A percentile compares a stretch with the other conserved stretches of the same genome.
Conservation (phyloP, 768 basidiomycete species). For the Amanita thiersii region DNA sequence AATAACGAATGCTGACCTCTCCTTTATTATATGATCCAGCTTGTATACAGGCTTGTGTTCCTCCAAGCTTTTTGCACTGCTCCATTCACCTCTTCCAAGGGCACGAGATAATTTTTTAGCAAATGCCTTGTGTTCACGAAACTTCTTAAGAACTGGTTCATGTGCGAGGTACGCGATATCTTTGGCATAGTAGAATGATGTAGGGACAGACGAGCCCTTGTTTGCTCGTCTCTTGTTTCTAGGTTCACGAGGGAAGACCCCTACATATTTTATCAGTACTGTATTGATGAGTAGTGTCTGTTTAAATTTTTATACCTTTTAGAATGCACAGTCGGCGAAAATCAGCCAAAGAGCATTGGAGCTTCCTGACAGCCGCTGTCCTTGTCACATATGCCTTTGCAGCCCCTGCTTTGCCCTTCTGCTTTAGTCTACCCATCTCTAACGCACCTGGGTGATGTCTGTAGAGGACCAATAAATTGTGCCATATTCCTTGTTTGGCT, state of each 20-base stretch:
- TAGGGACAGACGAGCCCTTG: constrained; percentile 94
- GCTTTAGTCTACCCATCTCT: constrained; percentile 66
- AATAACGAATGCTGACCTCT: constrained; percentile 53
- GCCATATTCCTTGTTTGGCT: constrained; percentile 1
- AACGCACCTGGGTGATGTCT: not conserved
- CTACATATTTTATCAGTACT: too few species aligned
- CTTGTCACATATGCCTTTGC: constrained; percentile 90
- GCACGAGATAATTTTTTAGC: constrained; percentile 94
- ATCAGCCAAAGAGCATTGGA: constrained; percentile 94
- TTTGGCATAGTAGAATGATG: constrained; percentile 97
- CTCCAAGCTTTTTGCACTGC: constrained; percentile 86
- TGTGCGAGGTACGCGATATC: constrained; percentile 97
- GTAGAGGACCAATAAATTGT: not conserved
- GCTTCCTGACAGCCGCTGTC: constrained; percentile 85
- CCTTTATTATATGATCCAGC: constrained; percentile 95
- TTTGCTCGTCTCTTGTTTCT: constrained; percentile 87
- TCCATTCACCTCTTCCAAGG: constrained; percentile 92
- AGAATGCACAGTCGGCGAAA: constrained; percentile 95
- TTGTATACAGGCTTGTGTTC: constrained; percentile 88
- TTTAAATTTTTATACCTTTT: too few species aligned
- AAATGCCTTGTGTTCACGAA: constrained; percentile 96
- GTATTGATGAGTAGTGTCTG: too few species aligned
- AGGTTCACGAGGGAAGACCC: constrained; percentile 97
- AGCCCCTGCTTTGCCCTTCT: constrained; percentile 87
- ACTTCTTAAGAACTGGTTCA: constrained; percentile 88